phyloP scores from a whole-genome alignment of 2,329 filamentous ascomycete genomes.

The Aspergillus ruber region DNA sequence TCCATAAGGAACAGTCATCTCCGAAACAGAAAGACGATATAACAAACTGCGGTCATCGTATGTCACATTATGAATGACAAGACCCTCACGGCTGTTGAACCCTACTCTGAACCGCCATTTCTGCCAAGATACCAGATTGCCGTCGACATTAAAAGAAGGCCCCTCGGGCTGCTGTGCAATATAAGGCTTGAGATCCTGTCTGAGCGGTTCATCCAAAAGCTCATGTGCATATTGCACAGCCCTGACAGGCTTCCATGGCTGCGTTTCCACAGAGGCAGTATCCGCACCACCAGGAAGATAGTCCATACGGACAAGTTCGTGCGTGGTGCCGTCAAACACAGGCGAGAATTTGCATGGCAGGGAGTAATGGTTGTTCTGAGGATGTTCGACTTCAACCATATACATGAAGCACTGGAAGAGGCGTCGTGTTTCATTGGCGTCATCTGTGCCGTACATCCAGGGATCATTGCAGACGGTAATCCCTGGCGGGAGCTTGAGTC shows the following conservation, averaged over 20 bases:
- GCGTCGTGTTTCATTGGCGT: conserved; percentile 31
- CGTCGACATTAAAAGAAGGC: conserved; percentile 55
- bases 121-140: conserved; percentile 57
- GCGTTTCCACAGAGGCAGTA: conserved; percentile 49
- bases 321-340: conserved; percentile 52
- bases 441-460: conserved; percentile 61
- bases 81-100: conserved; percentile 59
- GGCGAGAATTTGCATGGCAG: conserved; percentile 32
- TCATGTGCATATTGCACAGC: conserved; percentile 55
- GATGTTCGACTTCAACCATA: conserved; percentile 27
- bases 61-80: conserved; percentile 60
- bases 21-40: conserved; percentile 59
- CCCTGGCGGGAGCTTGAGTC: conserved; percentile 52
- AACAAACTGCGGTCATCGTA: conserved; percentile 61
- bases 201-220: conserved; percentile 55
- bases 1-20: conserved; percentile 54
- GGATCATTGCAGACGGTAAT: conserved; percentile 53
- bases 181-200: conserved; percentile 58
- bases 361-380: conserved; percentile 33
- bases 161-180: conserved; percentile 61
- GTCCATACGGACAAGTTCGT: conserved; percentile 64
- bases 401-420: conserved; percentile 39
- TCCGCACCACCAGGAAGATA: conserved; percentile 62
- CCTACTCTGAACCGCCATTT: conserved; percentile 59
- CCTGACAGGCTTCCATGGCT: conserved; percentile 51